Evolutionary conservation across 441 rosid genomes (phyloP).

Genomic region (Pelargonium fulgidum): DNA sequence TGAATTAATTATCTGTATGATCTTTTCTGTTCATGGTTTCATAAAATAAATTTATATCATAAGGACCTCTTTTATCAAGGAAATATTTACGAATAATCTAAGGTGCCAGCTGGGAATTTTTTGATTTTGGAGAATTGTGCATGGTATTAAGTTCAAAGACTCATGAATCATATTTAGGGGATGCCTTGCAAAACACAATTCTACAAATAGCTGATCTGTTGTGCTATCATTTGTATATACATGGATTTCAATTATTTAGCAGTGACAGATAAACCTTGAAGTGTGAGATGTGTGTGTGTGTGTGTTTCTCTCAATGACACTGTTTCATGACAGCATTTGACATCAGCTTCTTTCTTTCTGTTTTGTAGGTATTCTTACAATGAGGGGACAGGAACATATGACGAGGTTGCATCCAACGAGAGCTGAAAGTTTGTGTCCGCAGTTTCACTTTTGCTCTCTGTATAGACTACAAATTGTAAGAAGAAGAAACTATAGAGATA

Average conservation of each 20-base stretch:
- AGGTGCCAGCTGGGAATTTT: not conserved
- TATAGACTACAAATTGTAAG: conserved; percentile 17
- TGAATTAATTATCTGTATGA: not conserved
- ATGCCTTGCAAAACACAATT: no score
- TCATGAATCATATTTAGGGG: no score
- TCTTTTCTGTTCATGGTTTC: not conserved
- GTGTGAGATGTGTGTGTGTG: no score
- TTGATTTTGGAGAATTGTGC: not conserved
- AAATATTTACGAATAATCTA: no score
- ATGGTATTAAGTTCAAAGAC: no score
- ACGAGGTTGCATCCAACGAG: conserved; percentile 29
- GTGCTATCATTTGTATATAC: no score
- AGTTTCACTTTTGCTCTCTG: conserved; percentile 12
- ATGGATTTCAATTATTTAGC: no score
- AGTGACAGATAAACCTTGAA: no score
- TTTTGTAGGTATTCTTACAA: conserved; percentile 43
- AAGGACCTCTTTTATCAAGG: not conserved
- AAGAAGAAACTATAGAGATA: not conserved
- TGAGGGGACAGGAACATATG: conserved; percentile 43
- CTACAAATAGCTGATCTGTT: no score
- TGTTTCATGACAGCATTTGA: no score
- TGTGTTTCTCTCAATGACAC: no score
- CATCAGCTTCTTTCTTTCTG: not conserved
- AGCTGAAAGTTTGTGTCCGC: conserved; percentile 16
- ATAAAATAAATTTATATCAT: not conserved